Base-by-base conservation (phyloP, 495 filamentous ascomycete genomes). In the Hyaloscypha bicolor region DNA sequence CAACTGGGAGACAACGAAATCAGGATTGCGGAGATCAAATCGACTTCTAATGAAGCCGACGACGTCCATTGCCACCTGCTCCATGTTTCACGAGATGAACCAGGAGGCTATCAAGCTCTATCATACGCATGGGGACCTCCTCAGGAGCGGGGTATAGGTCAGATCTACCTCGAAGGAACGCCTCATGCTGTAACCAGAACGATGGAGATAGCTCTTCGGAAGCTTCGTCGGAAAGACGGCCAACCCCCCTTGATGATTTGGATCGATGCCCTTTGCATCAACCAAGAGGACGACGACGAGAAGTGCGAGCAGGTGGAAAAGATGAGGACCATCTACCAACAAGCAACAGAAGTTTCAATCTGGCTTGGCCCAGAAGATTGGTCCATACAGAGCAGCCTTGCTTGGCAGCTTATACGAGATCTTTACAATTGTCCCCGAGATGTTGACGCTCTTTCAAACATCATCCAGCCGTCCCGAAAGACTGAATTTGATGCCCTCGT, bases 121-220 rank as follows among this genome's bases (percentile, higher is more conserved):
- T 75, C 73, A 22, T 75, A 75, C 61, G 60, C 68, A 16, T 76
- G 69, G 72, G 75, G 70, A 31, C 63, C 72, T 39, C 25, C 22
- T 5, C 11, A 22, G 5, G 33, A 32, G 51, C 14, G 4, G 1
- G 55, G 9, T 12, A 21, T 6, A 2, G 45, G 31, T 12, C 16
- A 2, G 4, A 30, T 64, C 14, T 19, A 31, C 21, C 53, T 55
- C 53, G 52, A 58, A 22, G 62, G 35, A 19, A 57, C 14, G 1
- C 12, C 16, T n/a, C n/a, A 21, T 21, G 8, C 21, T 6, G 31
- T 64, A 8, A 56, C 51, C 5, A 19, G 16, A 16, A 64, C 29
- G 9, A 25, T 64, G 39, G 51, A 58, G 8, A 19, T 31, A 35
- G 62, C 62, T 64, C 35, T 64, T n/a, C 42, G 55, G 3, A 56